Conservation (phyloP, 1,284 basidiomycete genomes). For the Gymnopus androsaceus region DNA sequence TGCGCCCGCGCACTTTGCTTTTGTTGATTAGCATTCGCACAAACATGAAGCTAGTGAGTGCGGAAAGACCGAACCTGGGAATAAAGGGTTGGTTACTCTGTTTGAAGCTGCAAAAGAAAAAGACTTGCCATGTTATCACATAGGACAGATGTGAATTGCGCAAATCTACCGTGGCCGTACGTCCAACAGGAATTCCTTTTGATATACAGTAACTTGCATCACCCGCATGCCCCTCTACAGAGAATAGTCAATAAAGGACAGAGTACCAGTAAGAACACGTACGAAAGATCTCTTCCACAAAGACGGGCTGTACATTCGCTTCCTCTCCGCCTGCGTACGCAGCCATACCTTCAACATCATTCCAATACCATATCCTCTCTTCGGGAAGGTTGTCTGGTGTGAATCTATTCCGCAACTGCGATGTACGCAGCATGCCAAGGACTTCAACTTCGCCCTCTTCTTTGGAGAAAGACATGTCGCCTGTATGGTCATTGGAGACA, state of each 20-base stretch:
- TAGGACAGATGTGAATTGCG: slow-evolving; percentile 96
- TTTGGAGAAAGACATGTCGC: slow-evolving; percentile 35
- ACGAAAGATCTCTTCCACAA: slow-evolving; percentile 88
- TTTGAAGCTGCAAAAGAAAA: not conserved
- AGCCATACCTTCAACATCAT: slow-evolving; percentile 83
- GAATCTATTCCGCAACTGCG: slow-evolving; percentile 73
- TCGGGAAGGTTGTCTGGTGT: slow-evolving; percentile 88
- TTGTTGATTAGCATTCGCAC: slow-evolving; percentile 55
- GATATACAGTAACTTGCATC: slow-evolving; percentile 66
- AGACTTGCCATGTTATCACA: slow-evolving; percentile 86
- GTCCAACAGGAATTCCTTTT: slow-evolving; percentile 85
- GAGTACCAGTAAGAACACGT: slow-evolving; percentile 26
- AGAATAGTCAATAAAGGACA: slow-evolving; percentile 13
- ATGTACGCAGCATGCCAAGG: slow-evolving; percentile 74
- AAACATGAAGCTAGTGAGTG: slow-evolving; percentile 67
- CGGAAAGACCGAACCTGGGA: slow-evolving; percentile 71
- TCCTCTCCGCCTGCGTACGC: slow-evolving; percentile 73
- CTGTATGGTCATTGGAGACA: slow-evolving; percentile 64
- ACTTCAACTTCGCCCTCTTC: slow-evolving; percentile 64
- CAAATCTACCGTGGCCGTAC: slow-evolving; percentile 83
- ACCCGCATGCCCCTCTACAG: slow-evolving; percentile 76
- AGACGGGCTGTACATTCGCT: slow-evolving; percentile 78
- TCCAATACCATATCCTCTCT: slow-evolving; percentile 90
- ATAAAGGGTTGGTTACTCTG: not conserved
- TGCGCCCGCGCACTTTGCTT: slow-evolving; percentile 40